phyloP scores from a whole-genome alignment of 1,284 basidiomycete genomes.

The Phellinidium pouzarii region DNA sequence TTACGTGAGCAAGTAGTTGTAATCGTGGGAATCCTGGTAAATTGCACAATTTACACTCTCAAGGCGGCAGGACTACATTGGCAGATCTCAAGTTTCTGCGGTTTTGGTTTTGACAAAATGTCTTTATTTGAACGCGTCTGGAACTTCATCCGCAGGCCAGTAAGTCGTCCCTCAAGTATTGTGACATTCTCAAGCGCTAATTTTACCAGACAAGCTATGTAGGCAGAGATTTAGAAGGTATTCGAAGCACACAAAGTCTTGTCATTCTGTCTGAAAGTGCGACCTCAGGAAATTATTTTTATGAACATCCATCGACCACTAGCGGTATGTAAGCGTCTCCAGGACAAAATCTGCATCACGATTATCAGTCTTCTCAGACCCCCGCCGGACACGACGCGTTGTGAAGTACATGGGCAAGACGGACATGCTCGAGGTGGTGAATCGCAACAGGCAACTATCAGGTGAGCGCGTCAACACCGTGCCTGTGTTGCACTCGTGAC shows the following conservation, averaged over 20 bases:
- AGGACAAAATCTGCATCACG: background rate
- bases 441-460: conserved; percentile 12
- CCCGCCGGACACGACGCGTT: conserved; percentile 19
- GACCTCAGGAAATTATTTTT: conserved; percentile 22
- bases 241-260: background rate
- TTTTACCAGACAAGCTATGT: conserved; percentile 15
- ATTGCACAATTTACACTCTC: background rate
- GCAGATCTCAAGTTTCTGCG: background rate
- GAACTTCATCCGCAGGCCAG: conserved; percentile 17
- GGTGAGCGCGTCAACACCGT: conserved; percentile 14
- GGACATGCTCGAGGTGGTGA: conserved; percentile 19
- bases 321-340: conserved; percentile 15
- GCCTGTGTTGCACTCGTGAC: background rate
- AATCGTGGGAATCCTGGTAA: background rate
- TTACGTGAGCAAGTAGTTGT: background rate
- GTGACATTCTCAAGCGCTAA: background rate
- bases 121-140: conserved; percentile 14
- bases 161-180: background rate
- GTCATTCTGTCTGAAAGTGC: background rate
- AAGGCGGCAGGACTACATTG: too few species aligned
- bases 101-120: background rate
- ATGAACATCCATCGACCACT: conserved; percentile 19
- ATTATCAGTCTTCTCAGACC: conserved; percentile 8
- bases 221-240: conserved; percentile 18
- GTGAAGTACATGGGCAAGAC: conserved; percentile 21